Evolutionary conservation across 2,329 filamentous ascomycete genomes (phyloP).

Genomic region (Cytospora piceicola): DNA sequence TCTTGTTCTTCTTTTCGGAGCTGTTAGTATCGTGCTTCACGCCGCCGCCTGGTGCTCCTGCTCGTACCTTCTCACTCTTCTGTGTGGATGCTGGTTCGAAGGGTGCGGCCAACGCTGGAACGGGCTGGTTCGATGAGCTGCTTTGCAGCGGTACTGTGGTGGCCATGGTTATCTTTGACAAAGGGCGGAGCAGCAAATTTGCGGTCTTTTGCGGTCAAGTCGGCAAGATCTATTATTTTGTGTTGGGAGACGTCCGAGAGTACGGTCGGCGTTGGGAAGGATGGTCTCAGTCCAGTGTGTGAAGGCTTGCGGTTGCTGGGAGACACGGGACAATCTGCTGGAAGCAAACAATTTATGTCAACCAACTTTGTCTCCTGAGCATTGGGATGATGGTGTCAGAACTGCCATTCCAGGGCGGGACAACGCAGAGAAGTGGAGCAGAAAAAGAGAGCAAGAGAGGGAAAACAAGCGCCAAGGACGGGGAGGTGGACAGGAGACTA

Average conservation of each 20-base stretch:
- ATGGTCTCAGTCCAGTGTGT: constrained; percentile 23
- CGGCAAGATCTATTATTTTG: neutral
- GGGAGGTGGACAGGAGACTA: constrained; percentile 21
- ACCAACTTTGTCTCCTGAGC: constrained; percentile 18
- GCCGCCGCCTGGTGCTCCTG: constrained; percentile 35
- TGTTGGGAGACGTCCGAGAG: constrained; percentile 15
- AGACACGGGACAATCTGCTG: constrained; percentile 24
- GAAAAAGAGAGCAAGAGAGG: constrained; percentile 11
- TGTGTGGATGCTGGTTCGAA: constrained; percentile 32
- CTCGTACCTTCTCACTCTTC: constrained; percentile 41
- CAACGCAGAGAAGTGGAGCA: constrained; percentile 18
- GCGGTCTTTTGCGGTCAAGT: constrained; percentile 12
- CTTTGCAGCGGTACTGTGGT: constrained; percentile 34
- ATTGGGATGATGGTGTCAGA: constrained; percentile 14
- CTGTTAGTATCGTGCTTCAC: constrained; percentile 38
- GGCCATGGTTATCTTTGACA: constrained; percentile 35
- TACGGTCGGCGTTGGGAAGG: constrained; percentile 9
- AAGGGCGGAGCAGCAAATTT: constrained; percentile 1
- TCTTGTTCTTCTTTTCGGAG: constrained; percentile 48
- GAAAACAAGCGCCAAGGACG: constrained; percentile 5
- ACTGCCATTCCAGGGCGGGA: constrained; percentile 10
- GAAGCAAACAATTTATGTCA: constrained; percentile 28
- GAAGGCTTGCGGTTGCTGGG: constrained; percentile 10
- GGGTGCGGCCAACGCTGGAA: constrained; percentile 37
- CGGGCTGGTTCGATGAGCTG: constrained; percentile 36